Evolutionary conservation across 176 grass and related monocot genomes (phyloP), one percentile per base, ranked within the genome.

Genomic region (Chloris gayana): DNA sequence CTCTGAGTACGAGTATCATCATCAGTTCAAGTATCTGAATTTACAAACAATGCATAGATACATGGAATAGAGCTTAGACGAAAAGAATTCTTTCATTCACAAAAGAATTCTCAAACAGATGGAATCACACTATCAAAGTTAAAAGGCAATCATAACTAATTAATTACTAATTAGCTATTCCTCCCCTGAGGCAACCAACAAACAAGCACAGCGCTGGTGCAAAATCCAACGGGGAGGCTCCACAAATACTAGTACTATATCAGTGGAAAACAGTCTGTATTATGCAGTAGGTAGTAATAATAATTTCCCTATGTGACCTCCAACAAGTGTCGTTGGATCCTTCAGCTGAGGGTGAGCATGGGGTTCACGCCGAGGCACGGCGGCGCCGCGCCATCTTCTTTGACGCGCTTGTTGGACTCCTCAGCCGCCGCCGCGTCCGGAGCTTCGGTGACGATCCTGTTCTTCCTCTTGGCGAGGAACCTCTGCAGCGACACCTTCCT

Each of bases 381-480:
- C 64, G 71, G 44, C 56, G n/a, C n/a, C n/a, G 71, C 77, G 37
- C 27, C 87, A 7, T 44, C 78, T 1, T 73, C 47, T 26, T 82
- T 85, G 7, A 24, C 58, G 5, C 6, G 35, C 73, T 85, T 82
- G 72, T 6, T 70, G 17, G 50, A 22, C 2, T 57, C 54, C 54
- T 76, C 72, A 1, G 14, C 67, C 11, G 42, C 49, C 80, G 56
- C 78, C 59, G 78, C 79, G 82, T 84, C 64, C 1, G 83, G 82
- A 59, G 44, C 82, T 9, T n/a, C 69, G 25, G 82, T 63, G 25
- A 76, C n/a, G 69, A 86, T 25, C 73, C 63, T 64, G 69, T 81
- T 71, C 87, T 92, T 94, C 87, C 94, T 94, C 82, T 97, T 97
- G 89, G 86, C 89, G 0, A 97, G 89, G 79, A 97, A 97, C 75